Base-by-base conservation (phyloP, 345 rosid species). In the Euclidium syriacum region DNA sequence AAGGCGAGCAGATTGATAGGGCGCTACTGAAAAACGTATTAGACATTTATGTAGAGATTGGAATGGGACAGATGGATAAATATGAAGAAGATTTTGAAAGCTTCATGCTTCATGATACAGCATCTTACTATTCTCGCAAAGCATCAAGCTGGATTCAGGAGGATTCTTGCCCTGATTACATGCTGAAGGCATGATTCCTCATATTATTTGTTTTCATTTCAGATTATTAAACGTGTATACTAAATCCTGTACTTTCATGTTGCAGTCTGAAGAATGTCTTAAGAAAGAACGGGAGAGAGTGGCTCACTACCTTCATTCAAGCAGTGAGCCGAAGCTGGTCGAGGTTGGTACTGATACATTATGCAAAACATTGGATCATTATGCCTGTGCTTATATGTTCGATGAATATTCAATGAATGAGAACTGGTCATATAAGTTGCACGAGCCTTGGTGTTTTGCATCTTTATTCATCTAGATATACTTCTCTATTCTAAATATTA, bases 251-350 rank as follows among this genome's bases (percentile, higher is more conserved):
- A 17, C 39, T 9, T 5, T 77, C 18, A 57, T 61, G 64, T 71
- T 79, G 29, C 65, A 88, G 99, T 84, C 87, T 65, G 99, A 95
- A 77, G 97, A 90, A 65, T 95, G 98, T 72, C 71, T 90, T 47
- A 90, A 79, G 79, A 80, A 83, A 80, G 99, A 95, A 79, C 83
- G 81, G 73, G 96, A 90, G 27, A 85, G 99, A 64, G 95, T 90
- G 55, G 62, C 90, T 51, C 85, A 95, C 76, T 95, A 88, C 75
- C 76, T 90, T 74, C 96, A 88, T 57, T 82, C 82, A 22, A 86
- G 90, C 74, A 90, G 91, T 64, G 98, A 95, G 79, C 72, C 83
- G 0, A 95, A 95, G 73, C 80, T 95, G 74, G 87, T 85, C 8
- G 91, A 90, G 97, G 99, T 95, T 66, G 52, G 92, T 79, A 44